Evolutionary conservation across 2,329 filamentous ascomycete species (phyloP).

Genomic region (Ceratocystis eucalypticola): DNA sequence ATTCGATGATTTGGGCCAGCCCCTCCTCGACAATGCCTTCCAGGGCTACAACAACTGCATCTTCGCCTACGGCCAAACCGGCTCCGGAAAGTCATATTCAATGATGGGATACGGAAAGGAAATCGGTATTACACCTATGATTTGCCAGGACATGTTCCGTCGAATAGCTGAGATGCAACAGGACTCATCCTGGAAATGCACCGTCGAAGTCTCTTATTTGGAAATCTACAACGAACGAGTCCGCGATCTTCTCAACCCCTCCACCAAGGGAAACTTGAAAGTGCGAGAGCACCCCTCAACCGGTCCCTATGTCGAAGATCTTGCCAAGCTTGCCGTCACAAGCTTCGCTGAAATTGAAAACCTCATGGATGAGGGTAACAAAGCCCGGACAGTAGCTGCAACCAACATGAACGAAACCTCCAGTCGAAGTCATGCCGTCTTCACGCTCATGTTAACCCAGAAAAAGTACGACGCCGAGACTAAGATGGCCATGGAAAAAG

Average conservation of each 20-base stretch:
- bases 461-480: constrained; percentile 84
- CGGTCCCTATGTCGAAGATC: constrained; percentile 93
- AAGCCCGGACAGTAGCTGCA: constrained; percentile 90
- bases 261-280: constrained; percentile 91
- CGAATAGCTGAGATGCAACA: constrained; percentile 58
- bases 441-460: constrained; percentile 89
- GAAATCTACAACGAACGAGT: constrained; percentile 99
- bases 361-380: constrained; percentile 98
- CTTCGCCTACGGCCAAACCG: constrained; percentile 96
- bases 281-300: constrained; percentile 96
- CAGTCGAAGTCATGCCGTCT: constrained; percentile 94
- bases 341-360: constrained; percentile 94
- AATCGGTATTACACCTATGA: constrained; percentile 86
- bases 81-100: constrained; percentile 96
- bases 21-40: constrained; percentile 93
- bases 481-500: constrained; percentile 94
- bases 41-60: constrained; percentile 99
- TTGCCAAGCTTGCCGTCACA: constrained; percentile 86
- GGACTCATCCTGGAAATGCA: constrained; percentile 70
- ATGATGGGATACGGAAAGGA: constrained; percentile 99
- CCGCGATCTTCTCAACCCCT: constrained; percentile 84
- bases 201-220: constrained; percentile 93
- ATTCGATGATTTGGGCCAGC: constrained; percentile 75
- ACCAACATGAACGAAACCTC: constrained; percentile 99
- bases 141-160: constrained; percentile 95